Percentiles rank a stretch among this genome's conserved stretches.
phyloP scores from a whole-genome alignment of 176 grass and related monocot species.

The Ensete ventricosum region DNA sequence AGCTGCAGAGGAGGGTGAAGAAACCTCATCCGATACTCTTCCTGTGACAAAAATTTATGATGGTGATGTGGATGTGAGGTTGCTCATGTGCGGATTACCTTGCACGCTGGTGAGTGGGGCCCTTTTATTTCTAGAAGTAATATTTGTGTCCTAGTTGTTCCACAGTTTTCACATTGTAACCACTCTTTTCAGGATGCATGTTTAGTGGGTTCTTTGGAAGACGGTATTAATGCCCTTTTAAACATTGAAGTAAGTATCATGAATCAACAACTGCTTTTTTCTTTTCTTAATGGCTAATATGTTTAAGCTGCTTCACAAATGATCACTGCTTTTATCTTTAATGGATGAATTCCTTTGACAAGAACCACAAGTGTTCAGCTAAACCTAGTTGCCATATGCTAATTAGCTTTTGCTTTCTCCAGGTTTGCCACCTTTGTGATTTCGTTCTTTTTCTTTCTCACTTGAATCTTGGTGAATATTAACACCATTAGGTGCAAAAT shows the following conservation, averaged over 20 bases:
- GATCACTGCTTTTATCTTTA: neutral
- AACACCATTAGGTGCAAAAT: no score
- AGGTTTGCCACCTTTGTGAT: neutral
- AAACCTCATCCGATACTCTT: conserved; percentile 30
- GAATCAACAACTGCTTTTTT: neutral
- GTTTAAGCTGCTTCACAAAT: neutral
- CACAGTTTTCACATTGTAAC: neutral
- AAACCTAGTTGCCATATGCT: neutral
- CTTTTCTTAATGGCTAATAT: neutral
- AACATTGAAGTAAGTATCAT: conserved; percentile 53
- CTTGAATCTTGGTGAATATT: no score
- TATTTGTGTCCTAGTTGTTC: neutral
- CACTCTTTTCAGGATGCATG: conserved; percentile 42
- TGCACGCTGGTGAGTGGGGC: conserved; percentile 40
- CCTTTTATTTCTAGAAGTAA: neutral
- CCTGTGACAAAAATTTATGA: conserved; percentile 46
- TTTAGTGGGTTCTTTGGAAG: conserved; percentile 55
- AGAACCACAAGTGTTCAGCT: neutral
- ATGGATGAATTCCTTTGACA: neutral
- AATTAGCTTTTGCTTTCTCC: neutral
- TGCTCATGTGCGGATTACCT: conserved; percentile 48
- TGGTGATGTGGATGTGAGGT: conserved; percentile 42
- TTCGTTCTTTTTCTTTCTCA: no score
- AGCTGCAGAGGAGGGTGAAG: conserved; percentile 24
- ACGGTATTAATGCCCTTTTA: conserved; percentile 57